Base-by-base conservation (phyloP, 805 yeast species). In the Cyberlindnera suaveolens region DNA sequence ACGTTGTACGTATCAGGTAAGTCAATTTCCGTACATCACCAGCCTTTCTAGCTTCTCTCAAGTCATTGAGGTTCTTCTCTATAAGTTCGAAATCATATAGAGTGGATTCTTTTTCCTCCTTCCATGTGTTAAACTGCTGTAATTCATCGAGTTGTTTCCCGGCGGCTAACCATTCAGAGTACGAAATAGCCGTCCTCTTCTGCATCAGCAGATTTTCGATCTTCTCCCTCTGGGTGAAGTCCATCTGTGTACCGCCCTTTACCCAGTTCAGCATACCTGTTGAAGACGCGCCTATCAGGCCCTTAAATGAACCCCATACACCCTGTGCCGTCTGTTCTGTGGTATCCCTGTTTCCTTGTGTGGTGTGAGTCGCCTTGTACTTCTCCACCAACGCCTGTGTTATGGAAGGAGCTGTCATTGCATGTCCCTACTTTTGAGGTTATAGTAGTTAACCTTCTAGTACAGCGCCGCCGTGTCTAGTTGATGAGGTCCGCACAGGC, bases 1-100 rank as follows among this genome's bases (percentile, higher is more conserved):
- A 85, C 19, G 85, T 78, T 0, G 96, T 91, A 46, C 98, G 65
- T 3, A 93, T 79, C 13, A 86, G 65, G 53, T 85, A 88, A 13
- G 91, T 62, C 30, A 91, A 62, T 35, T 73, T 70, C 43, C 76
- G 67, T 52, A 75, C 75, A 56, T 93, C 85, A 23, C 75, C 71
- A 14, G 65, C 56, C 15, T 60, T 34, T 30, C 97, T 70, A 0
- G 90, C 86, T 3, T 61, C 59, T 35, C 74, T 65, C 69, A 93
- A 66, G 43, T 81, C 82, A 5, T 55, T 49, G 36, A 87, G 65
- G 44, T 79, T 65, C 9, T 62, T 61, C 46, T 66, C 64, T 2
- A 93, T 74, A 36, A 84, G 64, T 42, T 76, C 68, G 56, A 78
- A 79, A 63, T 93, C 96, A 57, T 88, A 93, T 19, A 84, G 62